A percentile compares a stretch with the other conserved stretches of the same genome.
These are phyloP conservation scores for Rubia occidens DNA, from an alignment of 305 asterid genomes.

Conservation along the genomic window DNA sequence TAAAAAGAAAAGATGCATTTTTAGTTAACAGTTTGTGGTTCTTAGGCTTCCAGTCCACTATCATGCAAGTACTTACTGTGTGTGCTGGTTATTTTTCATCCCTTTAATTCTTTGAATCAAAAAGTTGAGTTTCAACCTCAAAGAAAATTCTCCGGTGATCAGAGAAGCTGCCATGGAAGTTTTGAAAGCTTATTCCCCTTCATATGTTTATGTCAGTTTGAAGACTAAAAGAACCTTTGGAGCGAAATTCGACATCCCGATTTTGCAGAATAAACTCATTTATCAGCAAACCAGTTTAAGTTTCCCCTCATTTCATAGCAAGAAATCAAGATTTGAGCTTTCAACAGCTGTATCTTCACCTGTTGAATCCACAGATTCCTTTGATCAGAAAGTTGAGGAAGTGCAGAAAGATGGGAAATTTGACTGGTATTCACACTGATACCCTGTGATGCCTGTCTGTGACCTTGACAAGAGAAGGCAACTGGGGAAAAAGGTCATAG, in stretches of 20 bases:
- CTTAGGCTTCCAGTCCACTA: too few species aligned
- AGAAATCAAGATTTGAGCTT: conserved; percentile 32
- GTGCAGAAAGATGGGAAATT: conserved; percentile 41
- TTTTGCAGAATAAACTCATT: conserved; percentile 16
- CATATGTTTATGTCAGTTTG: conserved; percentile 19
- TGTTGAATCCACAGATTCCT: conserved; percentile 21
- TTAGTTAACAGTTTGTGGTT: too few species aligned
- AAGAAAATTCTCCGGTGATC: background rate
- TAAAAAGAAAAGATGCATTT: too few species aligned
- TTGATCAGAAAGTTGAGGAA: conserved; percentile 18
- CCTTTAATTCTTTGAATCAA: background rate
- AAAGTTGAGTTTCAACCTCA: background rate
- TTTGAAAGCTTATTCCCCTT: conserved; percentile 22
- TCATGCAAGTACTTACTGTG: too few species aligned
- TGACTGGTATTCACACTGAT: conserved; percentile 85
- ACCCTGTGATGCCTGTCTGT: conserved; percentile 66
- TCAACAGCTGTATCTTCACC: conserved; percentile 40
- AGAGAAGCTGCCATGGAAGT: conserved; percentile 34
- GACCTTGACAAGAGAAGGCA: conserved; percentile 93
- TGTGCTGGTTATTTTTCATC: too few species aligned
- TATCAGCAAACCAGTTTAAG: conserved; percentile 13
- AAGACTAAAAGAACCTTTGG: conserved; percentile 22
- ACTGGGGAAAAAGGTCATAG: conserved; percentile 72
- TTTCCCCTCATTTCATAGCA: conserved; percentile 19
- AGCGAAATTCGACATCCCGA: conserved; percentile 17